A percentile compares a stretch with the other conserved stretches of the same genome.
These are phyloP conservation scores for Colletotrichum noveboracense DNA, from an alignment of 2,329 filamentous ascomycete species.

Conservation along the genomic window DNA sequence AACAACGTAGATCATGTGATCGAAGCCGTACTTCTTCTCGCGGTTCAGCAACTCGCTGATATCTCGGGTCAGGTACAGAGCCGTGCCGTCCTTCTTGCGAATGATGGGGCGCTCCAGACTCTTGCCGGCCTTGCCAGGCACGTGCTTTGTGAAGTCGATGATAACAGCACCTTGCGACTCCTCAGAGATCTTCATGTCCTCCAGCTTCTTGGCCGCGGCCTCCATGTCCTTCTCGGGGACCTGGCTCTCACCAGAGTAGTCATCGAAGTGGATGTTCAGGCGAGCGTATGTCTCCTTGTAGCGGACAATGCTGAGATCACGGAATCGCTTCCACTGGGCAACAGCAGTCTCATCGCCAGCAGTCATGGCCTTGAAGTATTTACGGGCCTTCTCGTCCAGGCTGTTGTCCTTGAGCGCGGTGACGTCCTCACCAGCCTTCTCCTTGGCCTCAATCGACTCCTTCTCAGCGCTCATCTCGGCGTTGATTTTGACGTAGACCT, in stretches of 20 bases:
- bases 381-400: slow-evolving; percentile 76
- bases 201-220: slow-evolving; percentile 64
- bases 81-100: slow-evolving; percentile 76
- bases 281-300: slow-evolving; percentile 73
- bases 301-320: slow-evolving; percentile 69
- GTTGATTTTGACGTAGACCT: slow-evolving; percentile 83
- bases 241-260: slow-evolving; percentile 78
- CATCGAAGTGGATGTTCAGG: slow-evolving; percentile 74
- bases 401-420: slow-evolving; percentile 56
- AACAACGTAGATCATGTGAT: slow-evolving; percentile 83
- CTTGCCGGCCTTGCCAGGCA: slow-evolving; percentile 70
- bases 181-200: slow-evolving; percentile 68
- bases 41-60: slow-evolving; percentile 76
- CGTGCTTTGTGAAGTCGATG: slow-evolving; percentile 73
- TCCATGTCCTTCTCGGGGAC: slow-evolving; percentile 72
- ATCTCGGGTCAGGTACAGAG: slow-evolving; percentile 79
- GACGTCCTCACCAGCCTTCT: slow-evolving; percentile 57
- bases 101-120: slow-evolving; percentile 74
- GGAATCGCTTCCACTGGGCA: slow-evolving; percentile 68
- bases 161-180: slow-evolving; percentile 76
- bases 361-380: slow-evolving; percentile 76
- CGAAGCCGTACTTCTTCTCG: slow-evolving; percentile 52
- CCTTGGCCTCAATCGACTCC: slow-evolving; percentile 64
- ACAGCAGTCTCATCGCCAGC: slow-evolving; percentile 67
- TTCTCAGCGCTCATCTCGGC: slow-evolving; percentile 70